Conservation (phyloP, 495 filamentous ascomycete genomes). For the Evansstolkia leycettana region DNA sequence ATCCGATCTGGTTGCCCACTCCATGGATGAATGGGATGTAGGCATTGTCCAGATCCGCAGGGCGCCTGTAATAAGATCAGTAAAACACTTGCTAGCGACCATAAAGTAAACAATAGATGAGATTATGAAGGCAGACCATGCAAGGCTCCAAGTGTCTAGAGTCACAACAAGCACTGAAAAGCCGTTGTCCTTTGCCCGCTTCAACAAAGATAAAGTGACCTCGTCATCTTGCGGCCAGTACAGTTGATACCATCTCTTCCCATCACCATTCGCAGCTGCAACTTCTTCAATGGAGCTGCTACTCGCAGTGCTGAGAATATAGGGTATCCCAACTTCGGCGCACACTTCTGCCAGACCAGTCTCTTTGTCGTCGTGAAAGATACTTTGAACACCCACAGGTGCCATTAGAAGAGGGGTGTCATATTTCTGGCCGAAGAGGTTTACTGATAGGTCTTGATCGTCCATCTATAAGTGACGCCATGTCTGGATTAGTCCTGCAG, state of each 20-base stretch:
- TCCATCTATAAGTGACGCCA: conserved; percentile 18
- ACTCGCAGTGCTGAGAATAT: conserved; percentile 44
- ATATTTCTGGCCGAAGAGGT: conserved; percentile 44
- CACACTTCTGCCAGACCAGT: conserved; percentile 40
- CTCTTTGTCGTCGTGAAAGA: conserved; percentile 46
- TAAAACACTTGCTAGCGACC: conserved; percentile 38
- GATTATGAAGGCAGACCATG: conserved; percentile 10
- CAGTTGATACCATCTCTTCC: conserved; percentile 50
- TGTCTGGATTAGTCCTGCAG: neutral
- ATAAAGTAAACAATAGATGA: neutral
- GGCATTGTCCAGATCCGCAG: conserved; percentile 50
- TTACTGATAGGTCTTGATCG: conserved; percentile 38
- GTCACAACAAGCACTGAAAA: conserved; percentile 35
- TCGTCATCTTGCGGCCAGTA: conserved; percentile 54
- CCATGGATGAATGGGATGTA: conserved; percentile 39
- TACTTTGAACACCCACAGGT: conserved; percentile 45
- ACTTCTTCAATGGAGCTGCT: conserved; percentile 46
- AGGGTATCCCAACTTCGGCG: conserved; percentile 37
- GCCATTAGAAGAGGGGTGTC: conserved; percentile 42
- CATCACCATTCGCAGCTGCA: conserved; percentile 24
- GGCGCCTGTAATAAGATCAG: conserved; percentile 38
- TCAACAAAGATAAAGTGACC: conserved; percentile 46
- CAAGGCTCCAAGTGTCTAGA: conserved; percentile 30
- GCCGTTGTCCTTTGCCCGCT: conserved; percentile 43
- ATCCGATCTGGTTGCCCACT: conserved; percentile 30